A percentile compares a stretch with the other conserved stretches of the same genome.
These are phyloP conservation scores for Scedosporium aurantiacum DNA, from an alignment of 2,329 filamentous ascomycete species.

Conservation along the genomic window DNA sequence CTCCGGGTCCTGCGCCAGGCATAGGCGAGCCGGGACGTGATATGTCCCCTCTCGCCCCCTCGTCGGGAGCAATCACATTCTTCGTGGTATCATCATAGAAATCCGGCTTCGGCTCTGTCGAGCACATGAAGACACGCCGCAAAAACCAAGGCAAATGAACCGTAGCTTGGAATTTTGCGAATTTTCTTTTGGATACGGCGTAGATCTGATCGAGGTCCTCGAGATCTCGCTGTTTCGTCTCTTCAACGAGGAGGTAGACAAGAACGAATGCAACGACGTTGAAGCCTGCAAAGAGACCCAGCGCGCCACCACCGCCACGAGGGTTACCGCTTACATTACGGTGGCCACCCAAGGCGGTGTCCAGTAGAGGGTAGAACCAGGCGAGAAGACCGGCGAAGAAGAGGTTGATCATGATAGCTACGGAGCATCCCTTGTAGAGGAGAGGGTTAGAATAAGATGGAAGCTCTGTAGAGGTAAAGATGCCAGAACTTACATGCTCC, in stretches of 20 bases:
- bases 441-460: constrained; percentile 23
- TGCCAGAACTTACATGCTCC: constrained; percentile 21
- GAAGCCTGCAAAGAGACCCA: constrained; percentile 35
- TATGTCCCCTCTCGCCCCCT: background rate
- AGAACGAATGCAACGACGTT: constrained; percentile 34
- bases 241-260: constrained; percentile 32
- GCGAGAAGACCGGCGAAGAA: constrained; percentile 34
- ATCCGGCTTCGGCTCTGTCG: background rate
- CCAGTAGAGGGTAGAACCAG: constrained; percentile 26
- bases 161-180: constrained; percentile 19
- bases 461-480: constrained; percentile 21
- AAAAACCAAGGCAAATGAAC: constrained; percentile 21
- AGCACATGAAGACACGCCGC: constrained; percentile 16
- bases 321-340: constrained; percentile 14
- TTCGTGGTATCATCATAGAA: constrained; percentile 4
- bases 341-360: constrained; percentile 6
- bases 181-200: constrained; percentile 20
- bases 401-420: constrained; percentile 34
- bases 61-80: background rate
- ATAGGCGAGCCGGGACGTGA: background rate
- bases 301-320: constrained; percentile 19
- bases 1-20: background rate
- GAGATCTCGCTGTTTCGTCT: constrained; percentile 28
- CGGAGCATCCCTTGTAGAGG: constrained; percentile 11
- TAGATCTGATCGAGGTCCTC: constrained; percentile 30